Conservation (phyloP, 1,284 basidiomycete species). For the Volvariella surrecta region DNA sequence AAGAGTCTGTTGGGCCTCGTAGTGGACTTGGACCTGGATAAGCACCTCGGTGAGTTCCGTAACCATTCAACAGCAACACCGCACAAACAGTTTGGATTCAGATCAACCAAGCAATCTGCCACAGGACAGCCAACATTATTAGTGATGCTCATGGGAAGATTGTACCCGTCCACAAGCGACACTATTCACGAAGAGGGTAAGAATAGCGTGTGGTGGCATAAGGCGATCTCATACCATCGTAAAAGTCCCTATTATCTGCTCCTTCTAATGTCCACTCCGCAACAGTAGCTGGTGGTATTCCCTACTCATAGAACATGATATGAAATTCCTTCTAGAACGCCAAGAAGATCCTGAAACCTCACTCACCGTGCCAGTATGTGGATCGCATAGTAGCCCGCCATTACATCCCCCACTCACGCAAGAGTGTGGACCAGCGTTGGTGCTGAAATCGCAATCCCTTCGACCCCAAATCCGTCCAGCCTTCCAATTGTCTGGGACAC, state of each 20-base stretch:
- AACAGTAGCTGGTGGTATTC: conserved; percentile 51
- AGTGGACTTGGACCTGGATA: conserved; percentile 28
- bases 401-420: conserved; percentile 49
- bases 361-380: conserved; percentile 38
- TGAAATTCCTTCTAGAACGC: too few species aligned
- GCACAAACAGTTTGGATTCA: conserved; percentile 29
- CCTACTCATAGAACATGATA: too few species aligned
- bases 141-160: conserved; percentile 42
- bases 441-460: conserved; percentile 36
- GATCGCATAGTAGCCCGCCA: conserved; percentile 46
- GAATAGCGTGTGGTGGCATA: background rate
- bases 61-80: too few species aligned
- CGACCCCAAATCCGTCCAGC: conserved; percentile 41
- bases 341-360: too few species aligned
- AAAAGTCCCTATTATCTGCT: conserved; percentile 28
- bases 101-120: conserved; percentile 44
- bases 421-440: conserved; percentile 41
- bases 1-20: conserved; percentile 35
- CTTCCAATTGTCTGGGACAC: conserved; percentile 38
- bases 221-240: conserved; percentile 29
- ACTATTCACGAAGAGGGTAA: conserved; percentile 14
- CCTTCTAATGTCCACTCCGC: conserved; percentile 48
- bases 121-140: conserved; percentile 43
- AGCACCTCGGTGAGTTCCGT: too few species aligned
- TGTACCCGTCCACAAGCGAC: conserved; percentile 46